Base-by-base conservation (phyloP, 805 yeast species). In the Candida coleopterorum region DNA sequence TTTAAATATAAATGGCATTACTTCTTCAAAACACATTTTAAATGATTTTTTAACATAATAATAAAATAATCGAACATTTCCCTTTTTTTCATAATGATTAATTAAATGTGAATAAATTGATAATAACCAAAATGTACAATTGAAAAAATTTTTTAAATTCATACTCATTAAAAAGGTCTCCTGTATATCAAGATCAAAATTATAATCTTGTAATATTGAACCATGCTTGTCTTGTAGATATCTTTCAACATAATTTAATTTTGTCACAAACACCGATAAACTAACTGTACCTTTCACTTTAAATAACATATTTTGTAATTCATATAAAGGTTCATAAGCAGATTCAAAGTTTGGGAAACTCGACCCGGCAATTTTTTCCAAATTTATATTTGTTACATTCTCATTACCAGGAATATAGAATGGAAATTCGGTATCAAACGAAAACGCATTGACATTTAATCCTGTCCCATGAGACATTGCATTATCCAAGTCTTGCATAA, bases 71-170 rank as follows among this genome's bases (percentile, higher is more conserved):
- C 52, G 52, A 1, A 45, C 20, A 21, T 65, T 52, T 1, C 44
- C 39, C 16, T 45, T 46, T 6, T 39, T 35, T 42, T 70, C 75
- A 40, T 65, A 73, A 43, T 66, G 64, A 17, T 62, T 46, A 34
- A 60, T 57, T 3, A 76, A 36, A 34, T 62, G 66, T 22, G 45
- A 53, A 38, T 57, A 55, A 15, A 63, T 35, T 1, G 66, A 54
- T 12, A 56, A 36, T 8, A 44, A 37, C 18, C 64, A 53, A 12
- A 64, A 55, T 24, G 46, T 47, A 16, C 58, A 36, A 36, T 53
- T 49, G 36, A 63, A 40, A 33, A 46, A 56, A 16, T 47, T 45
- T 40, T 56, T 64, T 35, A 38, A 39, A 31, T 34, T 34, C 10
- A 41, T 18, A 8, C 42, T 23, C 28, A 30, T 35, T 4, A 32